Conservation (phyloP, 2,329 filamentous ascomycete genomes). For the Ceratocystis cacaofunesta region DNA sequence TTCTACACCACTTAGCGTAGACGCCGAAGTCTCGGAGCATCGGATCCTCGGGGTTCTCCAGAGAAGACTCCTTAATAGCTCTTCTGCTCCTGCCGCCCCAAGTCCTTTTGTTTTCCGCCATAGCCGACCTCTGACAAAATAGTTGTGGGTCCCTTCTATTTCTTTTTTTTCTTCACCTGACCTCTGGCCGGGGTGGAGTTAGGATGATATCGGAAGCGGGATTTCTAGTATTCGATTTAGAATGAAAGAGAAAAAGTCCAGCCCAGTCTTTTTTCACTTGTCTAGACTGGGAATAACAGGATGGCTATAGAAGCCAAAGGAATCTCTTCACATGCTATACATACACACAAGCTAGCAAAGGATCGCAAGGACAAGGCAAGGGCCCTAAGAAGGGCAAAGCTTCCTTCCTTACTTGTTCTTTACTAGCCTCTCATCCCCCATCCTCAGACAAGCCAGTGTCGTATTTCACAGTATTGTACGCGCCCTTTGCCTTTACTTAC, state of each 20-base stretch:
- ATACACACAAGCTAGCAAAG: too few species aligned
- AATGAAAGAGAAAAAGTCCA: not conserved
- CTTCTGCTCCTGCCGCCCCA: not conserved
- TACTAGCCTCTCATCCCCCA: too few species aligned
- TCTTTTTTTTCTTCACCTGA: not conserved
- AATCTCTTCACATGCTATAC: not conserved
- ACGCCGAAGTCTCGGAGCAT: slow-evolving; percentile 1
- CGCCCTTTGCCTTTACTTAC: too few species aligned
- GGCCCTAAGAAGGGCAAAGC: too few species aligned
- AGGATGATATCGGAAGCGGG: slow-evolving; percentile 10
- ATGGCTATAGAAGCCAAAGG: not conserved
- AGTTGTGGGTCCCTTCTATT: not conserved
- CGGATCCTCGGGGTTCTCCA: not conserved
- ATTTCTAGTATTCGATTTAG: not conserved
- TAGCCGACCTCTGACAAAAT: not conserved
- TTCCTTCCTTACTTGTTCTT: too few species aligned
- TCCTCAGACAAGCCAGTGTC: too few species aligned
- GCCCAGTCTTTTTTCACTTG: not conserved
- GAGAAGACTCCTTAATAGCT: not conserved
- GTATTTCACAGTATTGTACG: too few species aligned
- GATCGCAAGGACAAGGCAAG: too few species aligned
- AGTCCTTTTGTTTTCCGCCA: not conserved
- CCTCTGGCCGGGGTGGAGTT: not conserved
- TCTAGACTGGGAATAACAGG: not conserved
- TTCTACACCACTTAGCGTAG: not conserved